phyloP scores from a whole-genome alignment of 139 green algal genomes.

The Tetradesmus obliquus region DNA sequence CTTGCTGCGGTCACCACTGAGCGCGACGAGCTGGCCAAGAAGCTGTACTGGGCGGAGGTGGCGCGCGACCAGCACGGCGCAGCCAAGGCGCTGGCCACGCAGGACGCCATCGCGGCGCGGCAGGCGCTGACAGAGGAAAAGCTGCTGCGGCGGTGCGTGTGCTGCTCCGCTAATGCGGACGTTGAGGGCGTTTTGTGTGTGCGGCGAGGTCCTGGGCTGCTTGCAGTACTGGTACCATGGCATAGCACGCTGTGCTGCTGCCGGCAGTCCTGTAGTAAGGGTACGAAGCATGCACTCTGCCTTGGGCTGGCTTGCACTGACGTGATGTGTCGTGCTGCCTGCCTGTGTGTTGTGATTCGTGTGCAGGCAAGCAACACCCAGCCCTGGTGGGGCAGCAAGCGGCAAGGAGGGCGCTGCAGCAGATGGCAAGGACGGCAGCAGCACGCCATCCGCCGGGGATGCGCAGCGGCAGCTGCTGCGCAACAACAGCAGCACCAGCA shows the following conservation, averaged over 20 bases:
- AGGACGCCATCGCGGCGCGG: slow-evolving; percentile 25
- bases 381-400: background rate
- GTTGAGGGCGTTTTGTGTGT: too few relatives aligned
- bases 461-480: background rate
- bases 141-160: background rate
- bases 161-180: too few relatives aligned
- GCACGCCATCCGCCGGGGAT: background rate
- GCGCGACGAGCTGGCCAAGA: slow-evolving; percentile 36
- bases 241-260: background rate
- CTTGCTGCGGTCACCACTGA: slow-evolving; percentile 18
- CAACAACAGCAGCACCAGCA: background rate
- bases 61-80: slow-evolving; percentile 30
- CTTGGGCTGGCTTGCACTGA: too few relatives aligned
- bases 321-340: too few relatives aligned
- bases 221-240: background rate
- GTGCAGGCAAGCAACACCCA: background rate
- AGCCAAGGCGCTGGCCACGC: slow-evolving; percentile 23
- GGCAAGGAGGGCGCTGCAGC: background rate
- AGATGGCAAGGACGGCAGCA: background rate
- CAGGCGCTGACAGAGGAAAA: slow-evolving; percentile 32
- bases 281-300: too few relatives aligned
- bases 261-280: background rate
- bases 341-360: too few relatives aligned
- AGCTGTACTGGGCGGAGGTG: slow-evolving; percentile 39
- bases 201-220: too few relatives aligned